Base-by-base conservation (phyloP, 106 monocot species). In the Platanthera zijinensis region DNA sequence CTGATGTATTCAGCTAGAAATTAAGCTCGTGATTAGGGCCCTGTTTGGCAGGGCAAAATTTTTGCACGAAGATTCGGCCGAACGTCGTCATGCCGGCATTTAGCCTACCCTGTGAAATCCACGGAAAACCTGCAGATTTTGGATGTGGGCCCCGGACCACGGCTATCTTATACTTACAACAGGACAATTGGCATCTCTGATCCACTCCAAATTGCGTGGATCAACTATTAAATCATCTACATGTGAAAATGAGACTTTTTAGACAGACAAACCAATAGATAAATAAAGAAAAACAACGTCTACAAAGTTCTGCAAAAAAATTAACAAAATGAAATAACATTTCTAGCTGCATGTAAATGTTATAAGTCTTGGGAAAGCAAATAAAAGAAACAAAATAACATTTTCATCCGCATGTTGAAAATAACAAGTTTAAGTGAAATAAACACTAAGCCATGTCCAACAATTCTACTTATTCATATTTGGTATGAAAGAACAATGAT, bases 221-320 rank as follows among this genome's bases (percentile, higher is more conserved):
- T 97, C 96, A 79, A 97, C 90, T 77, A 97, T 83, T 54, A 97
- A 83, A 94, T 97, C 96, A 88, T 94, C 96, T 97, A 74, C 47
- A 86, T 19, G 77, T 50, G 52, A 73, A 75, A 69, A 10, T n/a
- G 57, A 63, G 51, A 46, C 19, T 50, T 17, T 50, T 74, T 48
- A 48, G 1, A 70, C 0, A 48, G 2, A 70, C 1, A 6, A 32
- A 69, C 1, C 4, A 8, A 11, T 67, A 67, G n/a, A 70, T 48
- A 19, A 66, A 66, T 0, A 9, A 63, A 25, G 28, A 66, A 66
- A 12, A 30, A 32, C 32, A 66, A 66, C 9, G 3, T 30, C 15
- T 28, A 66, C 8, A 66, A 32, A 28, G 30, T 5, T 66, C 12
- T 66, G 4, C 32, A 32, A 25, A 66, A 0, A 66, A 66, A 66